A percentile compares a stretch with the other conserved stretches of the same genome.
These are phyloP conservation scores for Fusarium sp. DNA, from an alignment of 2,329 filamentous ascomycete species.

Conservation along the genomic window DNA sequence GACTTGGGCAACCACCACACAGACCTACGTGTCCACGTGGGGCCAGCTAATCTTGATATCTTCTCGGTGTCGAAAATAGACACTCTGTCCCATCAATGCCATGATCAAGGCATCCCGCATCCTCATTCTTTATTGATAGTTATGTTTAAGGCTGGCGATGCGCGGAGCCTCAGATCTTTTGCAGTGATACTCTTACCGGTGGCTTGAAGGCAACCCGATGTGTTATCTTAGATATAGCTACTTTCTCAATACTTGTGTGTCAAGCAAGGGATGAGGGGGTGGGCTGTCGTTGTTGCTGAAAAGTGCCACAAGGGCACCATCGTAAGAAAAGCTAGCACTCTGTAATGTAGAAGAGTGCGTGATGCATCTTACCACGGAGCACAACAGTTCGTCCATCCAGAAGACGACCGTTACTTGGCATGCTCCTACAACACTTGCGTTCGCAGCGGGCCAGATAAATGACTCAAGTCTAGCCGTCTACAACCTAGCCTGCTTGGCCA, in stretches of 20 bases:
- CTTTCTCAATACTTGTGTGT: background rate
- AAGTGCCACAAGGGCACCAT: background rate
- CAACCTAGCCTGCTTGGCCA: too few relatives aligned
- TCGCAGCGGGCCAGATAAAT: too few relatives aligned
- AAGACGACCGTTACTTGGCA: constrained; percentile 52
- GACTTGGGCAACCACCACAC: background rate
- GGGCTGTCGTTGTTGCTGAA: background rate
- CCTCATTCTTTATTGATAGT: background rate
- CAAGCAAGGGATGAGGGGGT: background rate
- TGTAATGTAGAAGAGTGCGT: background rate
- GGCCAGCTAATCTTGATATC: background rate
- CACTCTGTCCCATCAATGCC: background rate
- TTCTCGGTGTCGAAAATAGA: background rate
- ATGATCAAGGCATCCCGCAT: background rate
- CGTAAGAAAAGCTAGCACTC: background rate
- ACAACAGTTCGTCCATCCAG: background rate
- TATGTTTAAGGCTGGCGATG: background rate
- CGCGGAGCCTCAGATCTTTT: background rate
- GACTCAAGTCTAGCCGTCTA: too few relatives aligned
- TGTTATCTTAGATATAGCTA: background rate
- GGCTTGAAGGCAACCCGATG: background rate
- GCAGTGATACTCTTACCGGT: background rate
- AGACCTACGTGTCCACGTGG: background rate
- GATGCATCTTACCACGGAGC: background rate
- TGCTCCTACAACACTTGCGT: too few relatives aligned